phyloP scores from a whole-genome alignment of 1,284 basidiomycete species.

The Phenoliferia sp. region DNA sequence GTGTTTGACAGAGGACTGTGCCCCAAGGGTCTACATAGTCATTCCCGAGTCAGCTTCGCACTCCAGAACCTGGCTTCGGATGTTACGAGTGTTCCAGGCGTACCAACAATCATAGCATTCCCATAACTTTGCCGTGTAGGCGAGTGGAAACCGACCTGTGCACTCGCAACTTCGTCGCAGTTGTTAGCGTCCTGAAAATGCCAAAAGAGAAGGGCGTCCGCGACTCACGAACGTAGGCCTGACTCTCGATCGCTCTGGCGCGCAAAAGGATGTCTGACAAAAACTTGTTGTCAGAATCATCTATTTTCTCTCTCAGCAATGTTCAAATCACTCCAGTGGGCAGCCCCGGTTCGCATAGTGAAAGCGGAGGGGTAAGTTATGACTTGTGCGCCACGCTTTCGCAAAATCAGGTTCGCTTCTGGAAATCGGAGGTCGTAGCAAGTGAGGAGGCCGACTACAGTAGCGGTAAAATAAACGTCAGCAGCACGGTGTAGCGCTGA shows the following conservation, averaged over 20 bases:
- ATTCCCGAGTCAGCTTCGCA: not conserved
- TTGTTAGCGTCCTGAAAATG: not conserved
- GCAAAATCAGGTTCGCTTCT: conserved; percentile 46
- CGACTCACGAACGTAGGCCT: conserved; percentile 40
- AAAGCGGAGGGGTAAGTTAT: conserved; percentile 51
- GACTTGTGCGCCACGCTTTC: conserved; percentile 47
- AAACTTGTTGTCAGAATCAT: conserved; percentile 35
- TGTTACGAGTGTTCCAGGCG: not conserved
- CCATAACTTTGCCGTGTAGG: conserved; percentile 26
- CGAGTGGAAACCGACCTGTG: conserved; percentile 41
- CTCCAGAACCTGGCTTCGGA: not conserved
- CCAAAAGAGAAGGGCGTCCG: not conserved
- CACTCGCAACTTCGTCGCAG: conserved; percentile 16
- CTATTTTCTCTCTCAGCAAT: too few relatives aligned
- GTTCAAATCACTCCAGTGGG: conserved; percentile 33
- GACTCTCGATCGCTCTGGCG: conserved; percentile 46
- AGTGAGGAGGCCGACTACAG: conserved; percentile 46
- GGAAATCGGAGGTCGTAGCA: conserved; percentile 54
- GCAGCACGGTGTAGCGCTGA: not conserved
- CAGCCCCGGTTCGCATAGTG: conserved; percentile 46
- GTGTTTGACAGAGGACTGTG: conserved; percentile 23
- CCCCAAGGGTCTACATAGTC: conserved; percentile 34
- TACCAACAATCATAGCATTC: conserved; percentile 30
- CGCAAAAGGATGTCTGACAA: conserved; percentile 38
- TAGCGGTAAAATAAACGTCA: not conserved